phyloP scores from a whole-genome alignment of 805 yeast species.

The Ascoidea asiatica region DNA sequence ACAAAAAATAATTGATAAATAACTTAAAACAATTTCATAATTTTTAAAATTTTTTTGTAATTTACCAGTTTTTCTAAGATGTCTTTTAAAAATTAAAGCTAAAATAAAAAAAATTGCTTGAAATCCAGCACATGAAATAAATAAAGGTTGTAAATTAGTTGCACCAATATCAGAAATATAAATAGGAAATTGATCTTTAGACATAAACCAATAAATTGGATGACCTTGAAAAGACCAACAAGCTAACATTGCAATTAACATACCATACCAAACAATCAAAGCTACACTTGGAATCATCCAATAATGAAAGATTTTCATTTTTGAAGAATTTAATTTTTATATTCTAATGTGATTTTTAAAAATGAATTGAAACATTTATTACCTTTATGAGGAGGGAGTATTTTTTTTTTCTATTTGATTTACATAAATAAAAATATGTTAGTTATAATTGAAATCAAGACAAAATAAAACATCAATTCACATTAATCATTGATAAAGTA shows the following conservation, averaged over 20 bases:
- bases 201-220: conserved; percentile 52
- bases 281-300: conserved; percentile 49
- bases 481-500: no score
- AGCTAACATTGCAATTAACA: conserved; percentile 67
- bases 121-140: conserved; percentile 62
- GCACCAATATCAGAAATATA: conserved; percentile 86
- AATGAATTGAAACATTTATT: no score
- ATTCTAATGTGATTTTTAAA: no score
- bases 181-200: conserved; percentile 32
- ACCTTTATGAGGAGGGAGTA: no score
- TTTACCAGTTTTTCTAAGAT: conserved; percentile 42
- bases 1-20: conserved; percentile 28
- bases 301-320: conserved; percentile 24
- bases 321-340: no score
- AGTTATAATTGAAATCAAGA: no score
- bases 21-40: conserved; percentile 27
- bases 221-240: conserved; percentile 76
- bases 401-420: no score
- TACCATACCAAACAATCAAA: conserved; percentile 74
- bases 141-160: conserved; percentile 70
- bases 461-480: no score
- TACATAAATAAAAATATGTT: no score
- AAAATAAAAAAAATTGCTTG: conserved; percentile 67
- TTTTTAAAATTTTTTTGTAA: conserved; percentile 36
- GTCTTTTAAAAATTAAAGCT: conserved; percentile 47